Conservation (phyloP, 2,329 filamentous ascomycete species). For the Hymenoscyphus scutula region DNA sequence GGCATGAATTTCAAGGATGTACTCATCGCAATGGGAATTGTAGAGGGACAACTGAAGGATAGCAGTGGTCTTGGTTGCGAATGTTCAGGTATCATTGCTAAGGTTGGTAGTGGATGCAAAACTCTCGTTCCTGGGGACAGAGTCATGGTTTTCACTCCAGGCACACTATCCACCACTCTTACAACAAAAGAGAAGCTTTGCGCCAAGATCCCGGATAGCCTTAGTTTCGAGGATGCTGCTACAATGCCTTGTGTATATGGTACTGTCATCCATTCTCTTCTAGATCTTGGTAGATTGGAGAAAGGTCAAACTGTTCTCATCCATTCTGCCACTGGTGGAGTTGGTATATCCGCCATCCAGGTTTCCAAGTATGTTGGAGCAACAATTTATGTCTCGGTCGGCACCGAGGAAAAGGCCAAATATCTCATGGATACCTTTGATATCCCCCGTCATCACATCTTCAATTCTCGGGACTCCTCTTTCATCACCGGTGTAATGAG, state of each 20-base stretch:
- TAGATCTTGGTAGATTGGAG: constrained; percentile 18
- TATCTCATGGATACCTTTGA: constrained; percentile 28
- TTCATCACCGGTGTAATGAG: constrained; percentile 29
- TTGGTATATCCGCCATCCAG: constrained; percentile 37
- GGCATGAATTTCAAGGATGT: constrained; percentile 30
- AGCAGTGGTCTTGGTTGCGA: constrained; percentile 27
- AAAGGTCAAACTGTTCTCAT: constrained; percentile 34
- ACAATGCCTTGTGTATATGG: constrained; percentile 20
- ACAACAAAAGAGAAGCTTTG: constrained; percentile 22
- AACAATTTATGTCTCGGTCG: constrained; percentile 30
- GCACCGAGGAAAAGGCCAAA: constrained; percentile 22
- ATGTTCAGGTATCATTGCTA: constrained; percentile 26
- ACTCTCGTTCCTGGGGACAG: constrained; percentile 29
- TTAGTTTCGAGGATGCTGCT: constrained; percentile 23
- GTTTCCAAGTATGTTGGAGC: constrained; percentile 29
- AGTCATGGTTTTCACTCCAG: constrained; percentile 15
- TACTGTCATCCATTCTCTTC: constrained; percentile 23
- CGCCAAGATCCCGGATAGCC: constrained; percentile 17
- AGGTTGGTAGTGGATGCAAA: constrained; percentile 27
- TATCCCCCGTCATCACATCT: constrained; percentile 31
- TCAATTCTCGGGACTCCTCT: constrained; percentile 31
- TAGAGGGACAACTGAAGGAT: constrained; percentile 13
- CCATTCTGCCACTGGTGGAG: constrained; percentile 32
- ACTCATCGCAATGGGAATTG: constrained; percentile 24
- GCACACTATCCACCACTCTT: not conserved